Base-by-base conservation (phyloP, 257 asterid species). In the Euphrasia confusa region DNA sequence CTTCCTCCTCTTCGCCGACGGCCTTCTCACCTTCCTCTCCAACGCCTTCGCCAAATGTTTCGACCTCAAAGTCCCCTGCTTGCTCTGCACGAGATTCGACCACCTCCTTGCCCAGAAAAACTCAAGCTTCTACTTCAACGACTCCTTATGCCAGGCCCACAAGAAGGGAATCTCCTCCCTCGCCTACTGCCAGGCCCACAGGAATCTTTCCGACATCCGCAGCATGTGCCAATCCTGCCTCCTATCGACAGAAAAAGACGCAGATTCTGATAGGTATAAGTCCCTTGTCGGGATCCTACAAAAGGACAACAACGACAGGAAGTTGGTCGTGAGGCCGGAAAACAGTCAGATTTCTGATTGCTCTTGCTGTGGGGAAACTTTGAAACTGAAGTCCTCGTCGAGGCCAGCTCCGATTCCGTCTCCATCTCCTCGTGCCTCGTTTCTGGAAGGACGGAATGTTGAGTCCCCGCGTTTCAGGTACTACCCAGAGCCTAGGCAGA, bases 361-460 rank as follows among this genome's bases (percentile, higher is more conserved):
- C 61, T 82, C 81, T 45, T 93, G 99, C 65, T 93, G 99, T 64
- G 96, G 91, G 45, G 96, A 93, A 73, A 72, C 72, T 57, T n/a
- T 81, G 68, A 85, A 81, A 65, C 27, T 55, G 49, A 80, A 64
- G 58, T 37, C 85, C 2, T 55, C 84, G 4, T 63, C 77, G 27
- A 89, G 72, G 55, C 80, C 71, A 17, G 10, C 78, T 35, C 84
- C 81, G 0, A 67, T 87, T 4, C 80, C 97, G 2, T 83, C 96
- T 64, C 95, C 94, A 4, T 83, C 97, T 66, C 96, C 97, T 2
- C 74, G 95, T 8, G 78, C 80, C 27, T 74, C 95, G 3, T 59
- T 72, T 60, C 14, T 81, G 60, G 94, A 80, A 27, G 68, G 59
- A 0, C 72, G 79, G 0, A 64, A 14, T 39, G 14, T 64, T 1